phyloP scores from a whole-genome alignment of 495 filamentous ascomycete genomes.

The Mycothermus thermophilus region DNA sequence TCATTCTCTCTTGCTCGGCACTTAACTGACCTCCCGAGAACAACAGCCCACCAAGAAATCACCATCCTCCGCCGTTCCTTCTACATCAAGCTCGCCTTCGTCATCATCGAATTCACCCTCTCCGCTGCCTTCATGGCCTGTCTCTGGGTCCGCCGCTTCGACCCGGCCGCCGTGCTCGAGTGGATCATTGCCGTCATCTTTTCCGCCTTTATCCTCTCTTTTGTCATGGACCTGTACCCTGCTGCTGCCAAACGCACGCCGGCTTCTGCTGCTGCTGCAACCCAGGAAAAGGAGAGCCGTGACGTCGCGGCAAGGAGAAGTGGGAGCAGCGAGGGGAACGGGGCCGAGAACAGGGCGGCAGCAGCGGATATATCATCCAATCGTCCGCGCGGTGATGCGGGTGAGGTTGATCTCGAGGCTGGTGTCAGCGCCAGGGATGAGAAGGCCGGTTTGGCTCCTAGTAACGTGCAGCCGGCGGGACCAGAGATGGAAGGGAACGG shows the following conservation, averaged over 20 bases:
- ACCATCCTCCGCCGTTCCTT: conserved; percentile 61
- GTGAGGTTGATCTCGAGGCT: neutral
- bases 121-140: conserved; percentile 49
- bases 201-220: conserved; percentile 78
- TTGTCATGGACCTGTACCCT: conserved; percentile 76
- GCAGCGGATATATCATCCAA: neutral
- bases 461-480: too few relatives aligned
- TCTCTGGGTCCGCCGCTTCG: conserved; percentile 27
- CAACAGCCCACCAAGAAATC: conserved; percentile 58
- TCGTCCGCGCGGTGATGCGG: neutral
- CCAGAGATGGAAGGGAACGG: too few relatives aligned
- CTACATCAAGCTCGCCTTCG: conserved; percentile 67
- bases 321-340: neutral
- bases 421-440: conserved; percentile 5
- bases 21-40: too few relatives aligned
- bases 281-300: too few relatives aligned
- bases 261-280: neutral
- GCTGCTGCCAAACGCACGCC: conserved; percentile 55
- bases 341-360: neutral
- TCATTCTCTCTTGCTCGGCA: neutral
- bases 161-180: conserved; percentile 45
- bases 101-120: conserved; percentile 63
- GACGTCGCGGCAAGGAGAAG: neutral
- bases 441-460: too few relatives aligned
- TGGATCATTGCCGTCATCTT: conserved; percentile 87